phyloP scores from a whole-genome alignment of 1,139 yeast species.

The Pichia sp. region DNA sequence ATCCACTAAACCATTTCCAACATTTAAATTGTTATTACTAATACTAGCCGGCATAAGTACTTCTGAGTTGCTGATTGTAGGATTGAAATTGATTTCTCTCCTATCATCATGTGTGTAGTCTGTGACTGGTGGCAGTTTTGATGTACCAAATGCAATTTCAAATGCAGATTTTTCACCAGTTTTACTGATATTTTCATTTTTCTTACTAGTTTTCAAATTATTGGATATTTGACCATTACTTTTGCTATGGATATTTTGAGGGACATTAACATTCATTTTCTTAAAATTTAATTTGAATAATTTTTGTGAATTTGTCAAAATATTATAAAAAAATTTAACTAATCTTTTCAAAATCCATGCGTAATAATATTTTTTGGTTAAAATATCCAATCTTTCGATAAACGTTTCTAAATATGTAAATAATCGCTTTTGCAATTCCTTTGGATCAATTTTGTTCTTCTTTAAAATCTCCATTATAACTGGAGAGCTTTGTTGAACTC shows the following conservation, averaged over 20 bases:
- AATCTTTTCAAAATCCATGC: conserved; percentile 33
- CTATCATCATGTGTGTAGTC: conserved; percentile 22
- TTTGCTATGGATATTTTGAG: background rate
- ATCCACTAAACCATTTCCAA: background rate
- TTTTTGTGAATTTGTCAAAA: conserved; percentile 29
- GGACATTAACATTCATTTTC: conserved; percentile 18
- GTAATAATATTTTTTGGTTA: conserved; percentile 30
- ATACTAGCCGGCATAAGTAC: background rate
- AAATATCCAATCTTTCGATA: conserved; percentile 27
- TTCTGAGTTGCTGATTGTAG: conserved; percentile 12
- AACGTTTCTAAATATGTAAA: conserved; percentile 30
- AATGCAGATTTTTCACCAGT: conserved; percentile 21
- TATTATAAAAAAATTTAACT: conserved; percentile 31
- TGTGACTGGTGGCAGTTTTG: conserved; percentile 30
- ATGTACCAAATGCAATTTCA: conserved; percentile 31
- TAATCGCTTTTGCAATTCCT: conserved; percentile 27
- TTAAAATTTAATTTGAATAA: conserved; percentile 28
- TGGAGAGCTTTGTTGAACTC: conserved; percentile 34
- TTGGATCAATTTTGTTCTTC: conserved; percentile 29
- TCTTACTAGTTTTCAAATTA: background rate
- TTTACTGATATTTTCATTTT: background rate
- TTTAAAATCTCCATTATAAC: conserved; percentile 28
- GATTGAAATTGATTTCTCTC: conserved; percentile 15
- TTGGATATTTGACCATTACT: background rate
- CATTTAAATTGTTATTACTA: background rate